phyloP scores from a whole-genome alignment of 108 stramenopile species.

The Nitzschia inconspicua region DNA sequence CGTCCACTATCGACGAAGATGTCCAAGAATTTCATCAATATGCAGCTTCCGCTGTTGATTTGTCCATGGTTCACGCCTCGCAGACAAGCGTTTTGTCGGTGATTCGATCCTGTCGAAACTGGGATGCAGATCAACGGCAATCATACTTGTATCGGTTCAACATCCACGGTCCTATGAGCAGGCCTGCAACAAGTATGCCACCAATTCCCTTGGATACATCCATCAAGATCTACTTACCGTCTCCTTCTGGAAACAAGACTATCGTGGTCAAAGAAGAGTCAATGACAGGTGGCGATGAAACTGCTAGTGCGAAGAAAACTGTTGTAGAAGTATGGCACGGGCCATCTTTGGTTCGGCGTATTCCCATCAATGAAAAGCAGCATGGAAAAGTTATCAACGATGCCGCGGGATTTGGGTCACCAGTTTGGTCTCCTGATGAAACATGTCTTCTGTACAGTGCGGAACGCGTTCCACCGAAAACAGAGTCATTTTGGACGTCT shows the following conservation, averaged over 20 bases:
- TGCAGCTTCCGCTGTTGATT: constrained; percentile 59
- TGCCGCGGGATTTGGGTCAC: constrained; percentile 56
- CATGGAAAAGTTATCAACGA: constrained; percentile 69
- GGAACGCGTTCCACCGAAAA: constrained; percentile 49
- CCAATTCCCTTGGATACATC: constrained; percentile 52
- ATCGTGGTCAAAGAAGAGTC: constrained; percentile 47
- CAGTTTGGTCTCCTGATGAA: constrained; percentile 63
- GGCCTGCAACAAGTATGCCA: constrained; percentile 22
- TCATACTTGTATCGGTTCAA: constrained; percentile 55
- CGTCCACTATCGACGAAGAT: constrained; percentile 2
- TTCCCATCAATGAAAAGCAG: constrained; percentile 19
- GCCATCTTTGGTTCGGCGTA: constrained; percentile 44
- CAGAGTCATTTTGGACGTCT: constrained; percentile 32
- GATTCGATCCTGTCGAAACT: constrained; percentile 64
- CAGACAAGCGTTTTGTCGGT: constrained; percentile 18
- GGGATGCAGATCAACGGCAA: constrained; percentile 55
- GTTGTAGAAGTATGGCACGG: constrained; percentile 69
- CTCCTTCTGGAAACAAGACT: constrained; percentile 60
- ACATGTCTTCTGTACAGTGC: constrained; percentile 59
- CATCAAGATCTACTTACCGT: constrained; percentile 58
- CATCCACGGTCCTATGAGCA: constrained; percentile 7
- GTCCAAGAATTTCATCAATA: constrained; percentile 47
- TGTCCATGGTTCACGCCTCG: constrained; percentile 14
- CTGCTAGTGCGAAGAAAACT: constrained; percentile 13
- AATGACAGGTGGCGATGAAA: too few species aligned